A percentile compares a stretch with the other conserved stretches of the same genome.
Conservation (phyloP, 441 rosid genomes). For the Euphorbia schlechtendalii region DNA sequence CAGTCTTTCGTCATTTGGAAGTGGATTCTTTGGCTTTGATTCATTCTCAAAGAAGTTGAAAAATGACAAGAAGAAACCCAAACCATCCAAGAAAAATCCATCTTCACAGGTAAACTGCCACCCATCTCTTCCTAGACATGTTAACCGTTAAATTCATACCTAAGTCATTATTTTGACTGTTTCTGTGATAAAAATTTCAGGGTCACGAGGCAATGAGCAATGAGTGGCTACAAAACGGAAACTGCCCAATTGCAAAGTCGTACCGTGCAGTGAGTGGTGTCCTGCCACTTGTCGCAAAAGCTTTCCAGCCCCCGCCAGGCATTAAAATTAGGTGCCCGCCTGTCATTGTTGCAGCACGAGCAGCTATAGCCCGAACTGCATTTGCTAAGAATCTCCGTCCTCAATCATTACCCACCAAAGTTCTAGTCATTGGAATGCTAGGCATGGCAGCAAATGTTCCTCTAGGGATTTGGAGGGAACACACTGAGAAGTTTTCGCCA, state of each 20-base stretch:
- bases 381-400: conserved; percentile 71
- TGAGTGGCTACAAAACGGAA: conserved; percentile 70
- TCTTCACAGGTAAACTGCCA: conserved; percentile 42
- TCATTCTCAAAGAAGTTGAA: conserved; percentile 46
- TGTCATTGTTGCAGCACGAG: conserved; percentile 73
- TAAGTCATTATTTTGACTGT: conserved; percentile 8
- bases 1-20: conserved; percentile 58
- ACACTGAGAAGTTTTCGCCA: conserved; percentile 61
- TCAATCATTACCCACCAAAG: conserved; percentile 71
- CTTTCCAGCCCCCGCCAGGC: conserved; percentile 60
- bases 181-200: conserved; percentile 32
- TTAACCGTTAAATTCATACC: background rate
- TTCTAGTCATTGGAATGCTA: conserved; percentile 65
- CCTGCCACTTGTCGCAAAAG: conserved; percentile 67
- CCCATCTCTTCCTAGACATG: background rate
- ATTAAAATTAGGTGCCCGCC: conserved; percentile 65
- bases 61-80: conserved; percentile 39
- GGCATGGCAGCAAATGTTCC: conserved; percentile 89
- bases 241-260: conserved; percentile 82
- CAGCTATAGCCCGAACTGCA: conserved; percentile 64
- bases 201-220: conserved; percentile 68
- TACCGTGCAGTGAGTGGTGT: conserved; percentile 61
- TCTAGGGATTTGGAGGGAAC: conserved; percentile 78
- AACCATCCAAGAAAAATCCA: conserved; percentile 40
- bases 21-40: conserved; percentile 59